Base-by-base conservation (phyloP, 75 land plant species). In the Adiantum capillusveneris region DNA sequence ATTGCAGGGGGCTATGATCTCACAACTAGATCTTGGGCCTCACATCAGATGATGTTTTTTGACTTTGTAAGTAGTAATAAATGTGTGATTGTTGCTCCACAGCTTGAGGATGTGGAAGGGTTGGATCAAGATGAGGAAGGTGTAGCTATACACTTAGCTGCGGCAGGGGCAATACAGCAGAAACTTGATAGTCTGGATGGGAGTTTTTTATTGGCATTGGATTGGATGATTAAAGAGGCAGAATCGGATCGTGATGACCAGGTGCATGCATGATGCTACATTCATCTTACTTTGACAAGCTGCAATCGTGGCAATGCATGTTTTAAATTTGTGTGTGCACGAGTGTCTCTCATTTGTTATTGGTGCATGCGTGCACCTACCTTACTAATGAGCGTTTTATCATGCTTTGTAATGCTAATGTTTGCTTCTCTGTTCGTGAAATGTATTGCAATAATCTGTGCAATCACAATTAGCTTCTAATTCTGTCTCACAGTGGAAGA, bases 141-240 rank as follows among this genome's bases (percentile, higher is more conserved):
- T 43, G 73, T 72, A 25, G 98, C 96, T 16, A 78, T 94, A 46
- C 75, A 86, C 63, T 65, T 94, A 66, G 96, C 77, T 56, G 98
- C 98, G 9, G 82, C 84, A 53, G 98, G 93, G 13, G 88, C 82
- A 6, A 80, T 94, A 19, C 94, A 88, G 28, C 82, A 86, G 71
- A 81, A 87, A 67, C 83, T 94, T 22, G 98, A 94, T 27, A 65
- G 79, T 64, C 83, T 94, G 73, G 98, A 94, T 62, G 59, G 81
- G 7, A 88, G 98, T 41, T 94, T 94, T 68, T 79, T 94, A 69
- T 81, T 83, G 81, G 98, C 98, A 42, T 62, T 94, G 6, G 98
- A 94, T 64, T 94, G 75, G 67, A 94, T 94, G 98, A 81, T 89
- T 31, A 64, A 69, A 59, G 57, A 73, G 37, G 84, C 96, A 41